Evolutionary conservation across 306 rosid genomes (phyloP).

Genomic region (Ziziphus jujuba): DNA sequence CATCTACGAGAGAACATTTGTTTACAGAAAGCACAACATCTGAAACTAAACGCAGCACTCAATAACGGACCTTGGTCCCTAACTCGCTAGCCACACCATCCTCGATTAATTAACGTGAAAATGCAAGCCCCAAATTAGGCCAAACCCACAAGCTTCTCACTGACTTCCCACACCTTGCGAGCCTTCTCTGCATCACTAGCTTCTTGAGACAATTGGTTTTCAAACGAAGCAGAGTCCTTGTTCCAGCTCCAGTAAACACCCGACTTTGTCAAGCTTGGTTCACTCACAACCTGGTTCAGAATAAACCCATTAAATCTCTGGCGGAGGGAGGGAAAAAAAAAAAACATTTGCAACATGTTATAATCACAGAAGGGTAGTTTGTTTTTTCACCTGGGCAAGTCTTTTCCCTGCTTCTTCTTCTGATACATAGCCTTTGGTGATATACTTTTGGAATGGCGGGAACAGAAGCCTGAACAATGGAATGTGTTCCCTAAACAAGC

Average conservation of each 20-base stretch:
- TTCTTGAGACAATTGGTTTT: slow-evolving; percentile 85
- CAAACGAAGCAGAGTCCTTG: slow-evolving; percentile 84
- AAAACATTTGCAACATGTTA: slow-evolving; percentile 7
- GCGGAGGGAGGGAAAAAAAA: not conserved
- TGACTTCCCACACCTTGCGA: slow-evolving; percentile 87
- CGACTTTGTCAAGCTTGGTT: slow-evolving; percentile 92
- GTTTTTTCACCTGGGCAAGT: slow-evolving; percentile 84
- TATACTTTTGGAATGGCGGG: slow-evolving; percentile 97
- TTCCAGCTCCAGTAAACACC: slow-evolving; percentile 99
- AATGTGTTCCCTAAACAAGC: slow-evolving; percentile 94
- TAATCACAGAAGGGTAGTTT: not conserved
- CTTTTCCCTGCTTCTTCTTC: slow-evolving; percentile 97
- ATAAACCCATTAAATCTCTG: slow-evolving; percentile 13
- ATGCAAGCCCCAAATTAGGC: slow-evolving; percentile 38
- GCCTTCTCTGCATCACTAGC: slow-evolving; percentile 89
- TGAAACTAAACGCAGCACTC: slow-evolving; percentile 25
- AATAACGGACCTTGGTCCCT: slow-evolving; percentile 17
- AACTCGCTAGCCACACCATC: slow-evolving; percentile 10
- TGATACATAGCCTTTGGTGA: slow-evolving; percentile 93
- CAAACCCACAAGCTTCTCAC: slow-evolving; percentile 96
- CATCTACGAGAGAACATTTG: slow-evolving; percentile 41
- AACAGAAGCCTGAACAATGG: slow-evolving; percentile 87
- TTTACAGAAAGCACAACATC: slow-evolving; percentile 28
- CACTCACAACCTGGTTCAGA: slow-evolving; percentile 74
- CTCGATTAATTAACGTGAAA: slow-evolving; percentile 8